phyloP scores from a whole-genome alignment of 495 filamentous ascomycete genomes.

The Podospora appendiculata region DNA sequence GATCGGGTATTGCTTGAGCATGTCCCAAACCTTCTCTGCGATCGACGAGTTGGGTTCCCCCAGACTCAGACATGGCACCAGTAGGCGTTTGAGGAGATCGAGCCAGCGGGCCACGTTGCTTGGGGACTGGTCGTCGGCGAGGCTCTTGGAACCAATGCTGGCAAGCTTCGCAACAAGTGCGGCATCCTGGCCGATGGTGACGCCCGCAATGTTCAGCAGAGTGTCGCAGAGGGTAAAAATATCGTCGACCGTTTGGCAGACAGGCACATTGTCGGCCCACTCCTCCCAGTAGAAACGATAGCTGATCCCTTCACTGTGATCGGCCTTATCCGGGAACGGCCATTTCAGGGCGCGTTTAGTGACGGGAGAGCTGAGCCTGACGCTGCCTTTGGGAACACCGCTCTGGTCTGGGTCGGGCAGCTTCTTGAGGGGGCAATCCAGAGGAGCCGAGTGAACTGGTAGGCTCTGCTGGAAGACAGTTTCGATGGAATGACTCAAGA shows the following conservation, averaged over 20 bases:
- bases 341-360: conserved; percentile 61
- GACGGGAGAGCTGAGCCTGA: conserved; percentile 48
- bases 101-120: conserved; percentile 67
- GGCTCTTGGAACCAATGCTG: conserved; percentile 69
- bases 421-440: conserved; percentile 35
- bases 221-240: conserved; percentile 82
- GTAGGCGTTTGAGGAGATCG: conserved; percentile 68
- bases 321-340: conserved; percentile 70
- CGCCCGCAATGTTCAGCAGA: conserved; percentile 73
- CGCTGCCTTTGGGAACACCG: conserved; percentile 54
- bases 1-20: conserved; percentile 73
- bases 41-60: conserved; percentile 73
- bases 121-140: conserved; percentile 60
- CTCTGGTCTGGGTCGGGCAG: conserved; percentile 53
- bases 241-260: conserved; percentile 86
- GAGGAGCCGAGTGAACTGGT: conserved; percentile 8
- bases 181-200: conserved; percentile 80
- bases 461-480: conserved; percentile 33
- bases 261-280: conserved; percentile 86
- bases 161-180: conserved; percentile 69
- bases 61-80: conserved; percentile 79
- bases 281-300: conserved; percentile 97
- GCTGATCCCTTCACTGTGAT: conserved; percentile 60
- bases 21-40: conserved; percentile 74
- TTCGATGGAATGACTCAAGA: conserved; percentile 70